phyloP scores from a whole-genome alignment of 1,284 basidiomycete species.

The Hemileccinum hortonii region DNA sequence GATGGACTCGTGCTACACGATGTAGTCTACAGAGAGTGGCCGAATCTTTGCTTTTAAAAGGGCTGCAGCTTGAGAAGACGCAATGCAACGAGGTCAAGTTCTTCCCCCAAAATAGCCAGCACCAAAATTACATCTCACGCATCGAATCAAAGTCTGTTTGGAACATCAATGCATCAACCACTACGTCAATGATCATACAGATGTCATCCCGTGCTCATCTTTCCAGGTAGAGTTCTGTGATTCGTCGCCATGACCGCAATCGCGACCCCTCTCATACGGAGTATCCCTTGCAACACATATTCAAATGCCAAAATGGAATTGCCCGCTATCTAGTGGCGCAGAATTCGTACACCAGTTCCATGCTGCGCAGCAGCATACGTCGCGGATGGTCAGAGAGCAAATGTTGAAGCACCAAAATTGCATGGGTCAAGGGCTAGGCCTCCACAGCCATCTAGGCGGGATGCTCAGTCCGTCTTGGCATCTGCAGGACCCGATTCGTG shows the following conservation, averaged over 20 bases:
- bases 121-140: slow-evolving; percentile 25
- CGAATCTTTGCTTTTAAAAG: slow-evolving; percentile 27
- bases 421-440: slow-evolving; percentile 32
- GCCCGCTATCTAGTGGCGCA: slow-evolving; percentile 32
- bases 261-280: slow-evolving; percentile 10
- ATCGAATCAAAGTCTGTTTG: slow-evolving; percentile 15
- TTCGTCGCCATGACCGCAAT: slow-evolving; percentile 23
- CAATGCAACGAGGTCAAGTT: slow-evolving; percentile 27
- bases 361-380: slow-evolving; percentile 23
- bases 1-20: slow-evolving; percentile 20
- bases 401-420: slow-evolving; percentile 16
- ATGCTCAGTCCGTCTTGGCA: slow-evolving; percentile 15
- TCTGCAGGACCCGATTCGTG: slow-evolving; percentile 21
- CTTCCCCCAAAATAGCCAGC: slow-evolving; percentile 27
- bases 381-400: slow-evolving; percentile 7
- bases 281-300: slow-evolving; percentile 14
- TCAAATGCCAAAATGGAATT: slow-evolving; percentile 24
- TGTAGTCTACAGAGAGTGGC: slow-evolving; percentile 17
- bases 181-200: slow-evolving; percentile 23
- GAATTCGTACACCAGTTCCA: slow-evolving; percentile 28
- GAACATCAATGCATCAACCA: slow-evolving; percentile 22
- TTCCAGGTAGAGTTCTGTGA: slow-evolving; percentile 25
- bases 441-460: slow-evolving; percentile 17
- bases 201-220: slow-evolving; percentile 9
- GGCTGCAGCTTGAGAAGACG: slow-evolving; percentile 15